Conservation (phyloP, 257 asterid species). For the Nicotiana undulata region DNA sequence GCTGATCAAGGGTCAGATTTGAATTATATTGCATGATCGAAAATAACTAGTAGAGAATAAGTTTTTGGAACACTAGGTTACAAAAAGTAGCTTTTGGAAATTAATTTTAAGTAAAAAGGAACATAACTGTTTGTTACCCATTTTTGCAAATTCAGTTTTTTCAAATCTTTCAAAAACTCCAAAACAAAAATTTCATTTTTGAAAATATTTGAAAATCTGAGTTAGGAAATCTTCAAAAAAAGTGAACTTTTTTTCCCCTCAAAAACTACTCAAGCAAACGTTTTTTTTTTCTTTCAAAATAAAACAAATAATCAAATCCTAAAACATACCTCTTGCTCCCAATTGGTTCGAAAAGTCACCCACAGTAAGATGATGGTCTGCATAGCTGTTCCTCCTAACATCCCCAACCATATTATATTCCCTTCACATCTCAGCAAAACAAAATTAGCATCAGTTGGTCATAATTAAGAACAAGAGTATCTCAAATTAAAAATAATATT, state of each 20-base stretch:
- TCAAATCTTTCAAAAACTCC: not conserved
- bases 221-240: not conserved
- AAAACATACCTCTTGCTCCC: constrained; percentile 19
- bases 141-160: not conserved
- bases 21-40: not conserved
- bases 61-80: not conserved
- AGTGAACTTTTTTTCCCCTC: no score
- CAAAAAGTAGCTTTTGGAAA: not conserved
- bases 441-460: not conserved
- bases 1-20: not conserved
- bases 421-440: constrained; percentile 4
- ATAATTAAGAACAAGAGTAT: not conserved
- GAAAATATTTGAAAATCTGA: not conserved
- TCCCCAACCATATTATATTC: constrained; percentile 26
- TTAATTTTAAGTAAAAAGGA: not conserved
- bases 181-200: no score
- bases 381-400: constrained; percentile 22
- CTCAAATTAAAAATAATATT: not conserved
- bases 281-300: no score
- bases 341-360: constrained; percentile 23
- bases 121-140: not conserved
- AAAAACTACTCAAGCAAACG: no score
- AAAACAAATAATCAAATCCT: not conserved
- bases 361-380: constrained; percentile 23
- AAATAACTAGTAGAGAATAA: not conserved